A percentile compares a stretch with the other conserved stretches of the same genome.
Evolutionary conservation across 495 filamentous ascomycete genomes (phyloP).

Genomic region (Talaromyces proteolyticus): DNA sequence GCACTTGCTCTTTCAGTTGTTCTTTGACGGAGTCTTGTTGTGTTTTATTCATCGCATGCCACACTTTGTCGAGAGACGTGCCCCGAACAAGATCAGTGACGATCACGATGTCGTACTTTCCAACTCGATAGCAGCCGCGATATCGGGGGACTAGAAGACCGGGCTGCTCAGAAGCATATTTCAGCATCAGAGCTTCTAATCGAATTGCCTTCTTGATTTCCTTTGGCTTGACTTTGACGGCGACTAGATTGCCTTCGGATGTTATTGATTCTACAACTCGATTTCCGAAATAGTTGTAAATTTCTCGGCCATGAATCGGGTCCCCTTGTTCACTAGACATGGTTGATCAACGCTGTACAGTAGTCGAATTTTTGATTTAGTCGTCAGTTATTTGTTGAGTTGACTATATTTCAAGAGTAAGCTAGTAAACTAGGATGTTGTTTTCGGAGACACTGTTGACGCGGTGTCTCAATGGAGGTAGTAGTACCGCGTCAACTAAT

Average conservation of each 20-base stretch:
- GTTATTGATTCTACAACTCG: constrained; percentile 5
- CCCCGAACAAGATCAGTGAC: constrained; percentile 8
- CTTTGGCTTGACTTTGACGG: constrained; percentile 6
- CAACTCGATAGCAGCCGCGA: constrained; percentile 5
- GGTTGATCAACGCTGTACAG: too few species aligned
- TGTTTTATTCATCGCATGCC: constrained; percentile 4
- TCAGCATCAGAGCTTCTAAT: constrained; percentile 7
- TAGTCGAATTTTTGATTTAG: too few species aligned
- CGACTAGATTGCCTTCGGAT: not conserved
- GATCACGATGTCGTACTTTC: constrained; percentile 1
- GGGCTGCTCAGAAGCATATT: constrained; percentile 5
- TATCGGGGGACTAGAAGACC: constrained; percentile 5
- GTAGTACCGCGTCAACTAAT: too few species aligned
- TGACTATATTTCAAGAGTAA: too few species aligned
- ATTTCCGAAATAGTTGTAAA: constrained; percentile 9
- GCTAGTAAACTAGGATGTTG: too few species aligned
- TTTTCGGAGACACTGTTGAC: too few species aligned
- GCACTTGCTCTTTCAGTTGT: constrained; percentile 9
- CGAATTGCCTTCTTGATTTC: not conserved
- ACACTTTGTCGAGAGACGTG: constrained; percentile 7
- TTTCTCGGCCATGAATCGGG: constrained; percentile 3
- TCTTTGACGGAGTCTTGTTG: constrained; percentile 2
- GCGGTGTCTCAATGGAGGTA: too few species aligned
- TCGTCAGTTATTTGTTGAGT: too few species aligned
- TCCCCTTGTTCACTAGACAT: not conserved